Evolutionary conservation across 495 filamentous ascomycete species (phyloP).

Genomic region (Penicillium nucicola): DNA sequence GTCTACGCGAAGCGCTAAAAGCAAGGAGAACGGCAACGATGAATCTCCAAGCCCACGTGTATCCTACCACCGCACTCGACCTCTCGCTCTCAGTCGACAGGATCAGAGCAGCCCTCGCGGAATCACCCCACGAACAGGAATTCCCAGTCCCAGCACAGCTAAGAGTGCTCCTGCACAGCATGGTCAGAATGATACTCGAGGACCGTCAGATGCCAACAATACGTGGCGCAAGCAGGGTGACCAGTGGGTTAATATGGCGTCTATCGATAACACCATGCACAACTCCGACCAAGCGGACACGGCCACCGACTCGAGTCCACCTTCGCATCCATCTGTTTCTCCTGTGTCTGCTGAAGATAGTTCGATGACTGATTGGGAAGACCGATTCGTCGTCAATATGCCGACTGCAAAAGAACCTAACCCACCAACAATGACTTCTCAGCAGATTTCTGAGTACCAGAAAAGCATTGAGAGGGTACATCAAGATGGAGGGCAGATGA

Average conservation of each 20-base stretch:
- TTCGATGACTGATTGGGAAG: constrained; percentile 39
- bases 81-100: constrained; percentile 6
- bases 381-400: constrained; percentile 48
- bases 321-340: constrained; percentile 32
- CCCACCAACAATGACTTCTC: constrained; percentile 36
- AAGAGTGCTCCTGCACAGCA: constrained; percentile 8
- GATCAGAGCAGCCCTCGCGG: constrained; percentile 19
- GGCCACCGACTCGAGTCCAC: constrained; percentile 26
- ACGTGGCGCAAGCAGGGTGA: constrained; percentile 26
- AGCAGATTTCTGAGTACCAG: constrained; percentile 42
- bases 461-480: constrained; percentile 34
- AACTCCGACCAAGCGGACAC: constrained; percentile 19
- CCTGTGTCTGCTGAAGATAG: constrained; percentile 32
- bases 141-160: constrained; percentile 23
- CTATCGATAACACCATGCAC: constrained; percentile 13
- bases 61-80: constrained; percentile 9
- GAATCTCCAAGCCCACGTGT: constrained; percentile 1
- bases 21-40: constrained; percentile 23
- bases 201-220: constrained; percentile 12
- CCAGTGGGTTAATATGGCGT: constrained; percentile 20
- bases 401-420: constrained; percentile 44
- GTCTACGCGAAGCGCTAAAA: constrained; percentile 10
- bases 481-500: constrained; percentile 24
- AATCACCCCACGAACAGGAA: constrained; percentile 26
- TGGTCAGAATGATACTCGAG: neutral